phyloP scores from a whole-genome alignment of 306 rosid genomes.

The Citrullus amarus region DNA sequence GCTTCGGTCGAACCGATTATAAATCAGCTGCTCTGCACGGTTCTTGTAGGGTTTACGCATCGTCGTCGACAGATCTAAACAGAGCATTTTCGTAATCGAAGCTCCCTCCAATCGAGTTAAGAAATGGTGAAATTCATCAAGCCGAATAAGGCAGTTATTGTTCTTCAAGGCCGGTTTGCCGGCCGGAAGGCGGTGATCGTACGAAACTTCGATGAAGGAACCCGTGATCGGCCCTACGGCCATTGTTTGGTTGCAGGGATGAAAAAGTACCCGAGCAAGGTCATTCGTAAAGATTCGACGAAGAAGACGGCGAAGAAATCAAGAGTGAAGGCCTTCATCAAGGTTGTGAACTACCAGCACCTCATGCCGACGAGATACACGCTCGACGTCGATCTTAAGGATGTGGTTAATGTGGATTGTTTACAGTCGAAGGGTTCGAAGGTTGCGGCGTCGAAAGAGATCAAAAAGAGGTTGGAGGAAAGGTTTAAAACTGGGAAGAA shows the following conservation, averaged over 20 bases:
- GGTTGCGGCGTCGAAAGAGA: conserved; percentile 33
- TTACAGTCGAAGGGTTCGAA: conserved; percentile 28
- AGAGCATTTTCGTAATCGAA: background rate
- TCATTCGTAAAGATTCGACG: conserved; percentile 34
- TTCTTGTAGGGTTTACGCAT: background rate
- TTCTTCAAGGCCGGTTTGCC: conserved; percentile 40
- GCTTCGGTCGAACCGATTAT: background rate
- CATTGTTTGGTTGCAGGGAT: conserved; percentile 42
- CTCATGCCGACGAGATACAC: conserved; percentile 40
- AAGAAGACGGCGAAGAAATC: conserved; percentile 45
- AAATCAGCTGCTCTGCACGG: background rate
- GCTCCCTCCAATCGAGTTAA: background rate
- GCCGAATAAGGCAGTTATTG: conserved; percentile 34
- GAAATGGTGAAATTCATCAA: conserved; percentile 36
- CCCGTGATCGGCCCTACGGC: conserved; percentile 36
- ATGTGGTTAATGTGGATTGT: conserved; percentile 21
- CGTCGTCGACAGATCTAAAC: background rate
- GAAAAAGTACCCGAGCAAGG: conserved; percentile 34
- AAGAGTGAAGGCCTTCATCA: conserved; percentile 34
- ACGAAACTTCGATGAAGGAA: conserved; percentile 34
- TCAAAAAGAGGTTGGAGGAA: conserved; percentile 35
- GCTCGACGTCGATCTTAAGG: conserved; percentile 38
- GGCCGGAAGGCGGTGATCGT: conserved; percentile 41
- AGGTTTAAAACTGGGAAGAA: conserved; percentile 42
- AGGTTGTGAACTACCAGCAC: conserved; percentile 39